A percentile compares a stretch with the other conserved stretches of the same genome.
Evolutionary conservation across 345 rosid genomes (phyloP).

Genomic region (Hirschfeldia incana): DNA sequence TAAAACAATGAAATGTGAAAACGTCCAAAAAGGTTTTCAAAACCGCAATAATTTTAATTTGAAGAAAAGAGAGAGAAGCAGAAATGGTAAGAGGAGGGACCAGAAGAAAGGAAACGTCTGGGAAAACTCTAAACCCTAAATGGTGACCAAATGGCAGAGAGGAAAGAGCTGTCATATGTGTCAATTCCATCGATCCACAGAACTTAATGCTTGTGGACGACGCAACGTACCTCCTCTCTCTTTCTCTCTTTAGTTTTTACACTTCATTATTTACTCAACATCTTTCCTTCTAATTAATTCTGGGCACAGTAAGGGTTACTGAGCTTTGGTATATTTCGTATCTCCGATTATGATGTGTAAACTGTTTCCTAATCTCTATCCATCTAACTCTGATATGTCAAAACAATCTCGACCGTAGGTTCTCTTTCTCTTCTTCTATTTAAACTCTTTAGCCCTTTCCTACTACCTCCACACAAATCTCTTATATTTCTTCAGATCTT

Average conservation of each 20-base stretch:
- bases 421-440: slow-evolving; percentile 31
- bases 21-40: slow-evolving; percentile 2
- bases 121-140: slow-evolving; percentile 37
- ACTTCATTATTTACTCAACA: slow-evolving; percentile 20
- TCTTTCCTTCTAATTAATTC: slow-evolving; percentile 15
- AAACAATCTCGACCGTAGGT: slow-evolving; percentile 37
- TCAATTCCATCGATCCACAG: slow-evolving; percentile 37
- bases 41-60: slow-evolving; percentile 12
- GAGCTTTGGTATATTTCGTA: slow-evolving; percentile 35
- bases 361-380: slow-evolving; percentile 39
- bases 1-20: slow-evolving; percentile 2
- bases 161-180: slow-evolving; percentile 32
- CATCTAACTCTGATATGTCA: slow-evolving; percentile 18
- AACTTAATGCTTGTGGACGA: slow-evolving; percentile 34
- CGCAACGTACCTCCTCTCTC: slow-evolving; percentile 31
- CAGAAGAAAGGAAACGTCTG: slow-evolving; percentile 32
- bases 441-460: slow-evolving; percentile 33
- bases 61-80: not conserved
- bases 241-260: not conserved
- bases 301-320: slow-evolving; percentile 30
- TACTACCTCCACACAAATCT: slow-evolving; percentile 23
- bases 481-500: slow-evolving; percentile 11
- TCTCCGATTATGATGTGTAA: slow-evolving; percentile 37
- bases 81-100: slow-evolving; percentile 27
- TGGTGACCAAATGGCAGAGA: slow-evolving; percentile 17